phyloP scores from a whole-genome alignment of 2,329 filamentous ascomycete genomes.

The Paraphoma sp. region DNA sequence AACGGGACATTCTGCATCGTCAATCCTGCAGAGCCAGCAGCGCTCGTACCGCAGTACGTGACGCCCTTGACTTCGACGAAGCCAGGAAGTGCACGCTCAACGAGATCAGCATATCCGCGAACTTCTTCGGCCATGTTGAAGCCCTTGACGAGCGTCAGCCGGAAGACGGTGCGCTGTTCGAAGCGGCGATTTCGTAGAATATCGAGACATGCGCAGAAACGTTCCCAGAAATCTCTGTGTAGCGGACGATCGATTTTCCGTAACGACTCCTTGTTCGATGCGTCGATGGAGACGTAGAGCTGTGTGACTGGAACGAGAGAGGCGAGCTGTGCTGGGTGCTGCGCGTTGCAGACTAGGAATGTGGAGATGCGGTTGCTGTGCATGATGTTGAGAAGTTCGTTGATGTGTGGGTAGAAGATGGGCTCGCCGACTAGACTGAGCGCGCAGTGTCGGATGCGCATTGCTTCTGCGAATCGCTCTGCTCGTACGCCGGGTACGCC shows the following conservation, averaged over 20 bases:
- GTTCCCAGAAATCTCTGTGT: conserved; percentile 96
- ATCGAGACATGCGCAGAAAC: conserved; percentile 88
- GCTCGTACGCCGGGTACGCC: conserved; percentile 91
- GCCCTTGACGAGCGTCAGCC: conserved; percentile 93
- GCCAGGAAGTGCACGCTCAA: conserved; percentile 84
- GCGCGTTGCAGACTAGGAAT: conserved; percentile 96
- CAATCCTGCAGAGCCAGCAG: conserved; percentile 81
- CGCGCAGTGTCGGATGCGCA: conserved; percentile 92
- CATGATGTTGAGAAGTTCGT: conserved; percentile 84
- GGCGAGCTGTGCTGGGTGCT: conserved; percentile 90
- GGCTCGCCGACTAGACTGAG: conserved; percentile 92
- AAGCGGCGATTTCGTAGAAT: conserved; percentile 85
- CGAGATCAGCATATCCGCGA: conserved; percentile 85
- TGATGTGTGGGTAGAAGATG: conserved; percentile 99
- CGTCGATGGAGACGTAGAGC: conserved; percentile 95
- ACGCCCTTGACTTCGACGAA: conserved; percentile 97
- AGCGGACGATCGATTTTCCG: conserved; percentile 89
- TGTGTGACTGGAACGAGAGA: conserved; percentile 87
- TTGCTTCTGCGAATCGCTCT: conserved; percentile 89
- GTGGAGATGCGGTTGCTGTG: conserved; percentile 88
- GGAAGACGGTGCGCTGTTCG: conserved; percentile 90
- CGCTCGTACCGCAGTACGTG: conserved; percentile 92
- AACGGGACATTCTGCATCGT: conserved; percentile 99
- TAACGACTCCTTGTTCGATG: conserved; percentile 85
- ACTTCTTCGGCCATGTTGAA: conserved; percentile 97